A percentile compares a stretch with the other conserved stretches of the same genome.
phyloP scores from a whole-genome alignment of 148 eudicot genomes.

The Spergularia bocconei region DNA sequence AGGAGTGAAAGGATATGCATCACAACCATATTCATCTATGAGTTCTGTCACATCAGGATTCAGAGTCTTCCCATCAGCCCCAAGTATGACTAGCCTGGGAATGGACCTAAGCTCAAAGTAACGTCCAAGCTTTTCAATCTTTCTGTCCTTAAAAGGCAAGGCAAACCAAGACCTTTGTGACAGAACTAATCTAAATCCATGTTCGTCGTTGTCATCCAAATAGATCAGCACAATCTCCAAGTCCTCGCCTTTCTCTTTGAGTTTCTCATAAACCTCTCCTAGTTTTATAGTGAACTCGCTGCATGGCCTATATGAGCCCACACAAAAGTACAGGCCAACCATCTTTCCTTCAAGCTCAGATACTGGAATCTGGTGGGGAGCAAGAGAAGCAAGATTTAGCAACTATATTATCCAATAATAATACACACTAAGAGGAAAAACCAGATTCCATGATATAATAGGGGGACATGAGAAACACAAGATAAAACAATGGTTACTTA shows the following conservation, averaged over 20 bases:
- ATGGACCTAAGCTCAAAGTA: constrained; percentile 38
- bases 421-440: neutral
- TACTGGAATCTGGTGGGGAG: constrained; percentile 27
- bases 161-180: constrained; percentile 29
- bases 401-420: neutral
- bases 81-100: constrained; percentile 41
- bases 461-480: neutral
- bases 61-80: constrained; percentile 43
- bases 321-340: constrained; percentile 44
- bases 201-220: constrained; percentile 38
- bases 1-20: constrained; percentile 39
- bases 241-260: constrained; percentile 38
- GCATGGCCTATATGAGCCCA: constrained; percentile 36
- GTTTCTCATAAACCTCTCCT: constrained; percentile 21
- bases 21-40: constrained; percentile 34
- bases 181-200: constrained; percentile 28
- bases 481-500: neutral
- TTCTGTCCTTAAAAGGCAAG: constrained; percentile 39
- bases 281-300: constrained; percentile 34
- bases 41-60: constrained; percentile 36
- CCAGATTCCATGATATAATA: neutral
- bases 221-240: constrained; percentile 38
- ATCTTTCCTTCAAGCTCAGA: constrained; percentile 43
- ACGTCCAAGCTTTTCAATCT: constrained; percentile 34
- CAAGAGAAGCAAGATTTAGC: neutral